phyloP scores from a whole-genome alignment of 2,329 filamentous ascomycete genomes.

The Fusarium nanum region DNA sequence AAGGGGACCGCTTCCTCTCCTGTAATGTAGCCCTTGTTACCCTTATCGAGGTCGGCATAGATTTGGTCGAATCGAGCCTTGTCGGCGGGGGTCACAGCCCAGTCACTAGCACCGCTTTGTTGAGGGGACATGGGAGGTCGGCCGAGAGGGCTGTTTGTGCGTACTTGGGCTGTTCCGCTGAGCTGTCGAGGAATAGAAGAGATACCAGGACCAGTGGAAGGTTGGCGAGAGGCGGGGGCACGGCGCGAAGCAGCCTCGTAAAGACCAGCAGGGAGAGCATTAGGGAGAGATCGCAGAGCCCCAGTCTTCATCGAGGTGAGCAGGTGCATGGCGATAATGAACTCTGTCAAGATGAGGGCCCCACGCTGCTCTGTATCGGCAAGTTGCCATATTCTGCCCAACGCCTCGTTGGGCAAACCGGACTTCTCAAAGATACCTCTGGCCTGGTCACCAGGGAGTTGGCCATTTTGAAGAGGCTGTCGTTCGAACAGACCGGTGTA shows the following conservation, averaged over 20 bases:
- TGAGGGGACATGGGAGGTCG: conserved; percentile 61
- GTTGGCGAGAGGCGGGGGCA: conserved; percentile 60
- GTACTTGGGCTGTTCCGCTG: conserved; percentile 74
- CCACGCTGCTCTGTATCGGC: conserved; percentile 94
- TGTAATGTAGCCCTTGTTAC: conserved; percentile 83
- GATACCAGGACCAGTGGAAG: conserved; percentile 64
- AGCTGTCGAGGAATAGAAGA: conserved; percentile 85
- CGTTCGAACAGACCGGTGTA: conserved; percentile 92
- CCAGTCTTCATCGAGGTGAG: conserved; percentile 91
- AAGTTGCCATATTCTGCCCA: conserved; percentile 96
- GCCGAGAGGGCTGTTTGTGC: conserved; percentile 69
- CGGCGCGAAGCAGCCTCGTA: conserved; percentile 90
- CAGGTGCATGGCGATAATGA: conserved; percentile 98
- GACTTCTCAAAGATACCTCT: conserved; percentile 97
- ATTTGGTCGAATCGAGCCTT: conserved; percentile 90
- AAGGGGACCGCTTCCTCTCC: conserved; percentile 96
- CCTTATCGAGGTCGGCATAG: conserved; percentile 85
- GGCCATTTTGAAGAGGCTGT: conserved; percentile 75
- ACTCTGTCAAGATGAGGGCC: conserved; percentile 86
- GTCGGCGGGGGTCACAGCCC: conserved; percentile 85
- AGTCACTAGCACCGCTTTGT: conserved; percentile 65
- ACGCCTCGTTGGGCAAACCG: conserved; percentile 85
- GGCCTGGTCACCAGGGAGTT: conserved; percentile 86
- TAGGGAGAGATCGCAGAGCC: conserved; percentile 81
- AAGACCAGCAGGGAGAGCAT: conserved; percentile 81